Conservation (phyloP, 2,329 filamentous ascomycete species). For the Talaromyces islandicus region DNA sequence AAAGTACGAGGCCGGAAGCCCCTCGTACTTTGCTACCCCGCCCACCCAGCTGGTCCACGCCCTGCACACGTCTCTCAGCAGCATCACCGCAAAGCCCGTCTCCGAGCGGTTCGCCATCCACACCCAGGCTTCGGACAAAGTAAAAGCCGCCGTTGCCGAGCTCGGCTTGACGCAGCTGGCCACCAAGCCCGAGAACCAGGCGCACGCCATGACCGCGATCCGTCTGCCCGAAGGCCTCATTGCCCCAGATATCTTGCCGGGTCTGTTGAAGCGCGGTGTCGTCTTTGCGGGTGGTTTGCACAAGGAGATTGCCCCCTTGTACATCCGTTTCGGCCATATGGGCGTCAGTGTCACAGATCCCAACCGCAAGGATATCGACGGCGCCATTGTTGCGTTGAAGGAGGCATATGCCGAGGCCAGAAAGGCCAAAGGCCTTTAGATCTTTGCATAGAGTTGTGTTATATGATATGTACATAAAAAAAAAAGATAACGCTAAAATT, state of each 20-base stretch:
- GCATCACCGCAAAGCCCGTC: conserved; percentile 69
- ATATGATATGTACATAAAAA: not conserved
- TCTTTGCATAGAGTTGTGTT: not conserved
- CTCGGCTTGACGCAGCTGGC: conserved; percentile 86
- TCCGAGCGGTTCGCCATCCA: conserved; percentile 79
- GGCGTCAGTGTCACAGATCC: conserved; percentile 85
- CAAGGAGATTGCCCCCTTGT: conserved; percentile 89
- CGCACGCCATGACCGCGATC: conserved; percentile 96
- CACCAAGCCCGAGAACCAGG: conserved; percentile 78
- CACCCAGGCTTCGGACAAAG: conserved; percentile 68
- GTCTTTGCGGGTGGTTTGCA: conserved; percentile 94
- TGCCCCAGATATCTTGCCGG: conserved; percentile 77
- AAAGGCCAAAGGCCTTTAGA: conserved; percentile 45
- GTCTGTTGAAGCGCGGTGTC: conserved; percentile 76
- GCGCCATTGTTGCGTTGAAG: conserved; percentile 72
- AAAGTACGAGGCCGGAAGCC: conserved; percentile 97
- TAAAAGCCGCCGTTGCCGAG: conserved; percentile 76
- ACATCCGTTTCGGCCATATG: conserved; percentile 97
- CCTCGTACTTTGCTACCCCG: conserved; percentile 95
- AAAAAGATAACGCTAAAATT: not conserved
- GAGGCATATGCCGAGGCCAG: conserved; percentile 69
- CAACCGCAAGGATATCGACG: conserved; percentile 72
- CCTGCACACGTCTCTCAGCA: conserved; percentile 78
- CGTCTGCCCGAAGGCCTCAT: conserved; percentile 82
- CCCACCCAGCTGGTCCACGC: conserved; percentile 91